Evolutionary conservation across 2,329 filamentous ascomycete genomes (phyloP), one percentile per base, ranked within the genome.

Genomic region (Colletotrichum truncatum): DNA sequence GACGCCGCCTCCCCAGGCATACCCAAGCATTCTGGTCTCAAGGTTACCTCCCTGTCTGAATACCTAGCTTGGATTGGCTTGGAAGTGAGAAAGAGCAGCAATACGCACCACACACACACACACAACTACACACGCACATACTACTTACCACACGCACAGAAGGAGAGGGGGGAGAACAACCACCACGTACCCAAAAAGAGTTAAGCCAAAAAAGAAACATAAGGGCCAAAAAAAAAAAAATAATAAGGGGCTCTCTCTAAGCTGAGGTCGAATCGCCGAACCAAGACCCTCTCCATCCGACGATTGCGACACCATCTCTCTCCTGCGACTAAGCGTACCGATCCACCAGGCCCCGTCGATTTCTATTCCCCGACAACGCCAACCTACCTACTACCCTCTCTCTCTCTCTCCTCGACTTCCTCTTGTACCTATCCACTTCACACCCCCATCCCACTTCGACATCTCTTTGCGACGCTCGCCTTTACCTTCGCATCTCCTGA

Each of bases 191-290:
- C 53, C 34, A 28, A 26, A 39, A n/a, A n/a, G n/a, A n/a, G n/a
- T n/a, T n/a, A n/a, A 49, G 36, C 14, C 28, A 14, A 28, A 57
- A 54, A 49, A 46, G 26, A 30, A 28, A 36, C 11, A 36, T n/a
- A 30, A 64, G 41, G 38, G 28, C 18, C 51, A 3, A 25, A 46
- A 51, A 25, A 14, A 26, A 26, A 38, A 30, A 26, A 30, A 56
- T 21, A 25, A 41, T 38, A 32, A 62, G 62, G 63, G 63, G 63
- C 63, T 63, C 41, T 49, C 46, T 49, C 46, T n/a, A n/a, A 63
- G 43, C 63, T 66, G 58, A 56, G 46, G 57, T 51, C 45, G 57
- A 43, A 51, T 43, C 58, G 34, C 43, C 41, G 38, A n/a, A n/a
- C 59, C 39, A 21, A 41, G 34, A 48, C 58, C 28, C 10, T 46